Evolutionary conservation across 2,329 filamentous ascomycete species (phyloP).

Genomic region (Calonectria leucothoes): DNA sequence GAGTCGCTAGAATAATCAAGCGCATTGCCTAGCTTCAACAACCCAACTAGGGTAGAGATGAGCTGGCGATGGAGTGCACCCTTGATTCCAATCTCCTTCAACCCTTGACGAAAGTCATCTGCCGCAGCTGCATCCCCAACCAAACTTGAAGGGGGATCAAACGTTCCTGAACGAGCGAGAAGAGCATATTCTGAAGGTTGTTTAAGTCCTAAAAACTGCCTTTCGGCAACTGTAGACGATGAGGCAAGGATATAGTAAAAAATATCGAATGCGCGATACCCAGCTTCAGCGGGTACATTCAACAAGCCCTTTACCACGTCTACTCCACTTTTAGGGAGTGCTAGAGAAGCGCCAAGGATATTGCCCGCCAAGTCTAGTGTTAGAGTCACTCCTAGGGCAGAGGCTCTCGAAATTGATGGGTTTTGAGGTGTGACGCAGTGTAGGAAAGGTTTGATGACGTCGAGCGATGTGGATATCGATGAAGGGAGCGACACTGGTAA

Average conservation of each 20-base stretch:
- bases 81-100: conserved; percentile 95
- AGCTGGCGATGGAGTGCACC: conserved; percentile 84
- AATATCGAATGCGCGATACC: conserved; percentile 93
- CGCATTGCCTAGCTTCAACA: conserved; percentile 94
- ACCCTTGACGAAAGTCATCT: conserved; percentile 87
- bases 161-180: conserved; percentile 87
- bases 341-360: conserved; percentile 78
- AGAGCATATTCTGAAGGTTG: conserved; percentile 81
- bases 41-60: conserved; percentile 84
- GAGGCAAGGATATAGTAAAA: conserved; percentile 97
- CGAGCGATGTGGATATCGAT: conserved; percentile 80
- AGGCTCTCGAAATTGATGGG: conserved; percentile 82
- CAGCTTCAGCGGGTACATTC: conserved; percentile 81
- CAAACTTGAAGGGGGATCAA: conserved; percentile 85
- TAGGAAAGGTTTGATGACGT: conserved; percentile 86
- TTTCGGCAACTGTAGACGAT: conserved; percentile 86
- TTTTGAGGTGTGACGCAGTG: conserved; percentile 90
- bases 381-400: conserved; percentile 82
- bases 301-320: conserved; percentile 85
- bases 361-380: conserved; percentile 85
- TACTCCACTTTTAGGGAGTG: conserved; percentile 87
- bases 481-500: conserved; percentile 84
- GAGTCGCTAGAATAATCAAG: conserved; percentile 86
- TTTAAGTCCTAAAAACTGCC: conserved; percentile 87
- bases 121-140: conserved; percentile 92